Percentiles rank a stretch among this genome's conserved stretches.
Evolutionary conservation across 2,329 filamentous ascomycete species (phyloP).

Genomic region (Colletotrichum costaricense): DNA sequence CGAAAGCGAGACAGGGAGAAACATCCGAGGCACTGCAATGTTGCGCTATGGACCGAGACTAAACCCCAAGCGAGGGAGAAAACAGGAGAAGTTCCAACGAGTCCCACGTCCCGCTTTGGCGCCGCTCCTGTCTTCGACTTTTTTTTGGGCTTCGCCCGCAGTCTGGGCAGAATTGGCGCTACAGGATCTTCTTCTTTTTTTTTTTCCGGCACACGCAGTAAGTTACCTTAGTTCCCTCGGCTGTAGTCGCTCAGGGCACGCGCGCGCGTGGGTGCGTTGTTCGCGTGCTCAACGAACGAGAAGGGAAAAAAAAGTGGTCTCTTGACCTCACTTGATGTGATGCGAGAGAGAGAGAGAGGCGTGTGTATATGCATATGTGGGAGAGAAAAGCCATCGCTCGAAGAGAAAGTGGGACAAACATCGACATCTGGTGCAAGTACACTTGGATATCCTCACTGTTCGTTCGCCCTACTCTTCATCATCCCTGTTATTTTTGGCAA

Average conservation of each 20-base stretch:
- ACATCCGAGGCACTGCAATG: not conserved
- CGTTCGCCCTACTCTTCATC: not conserved
- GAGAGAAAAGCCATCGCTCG: too few species aligned
- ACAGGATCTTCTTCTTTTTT: not conserved
- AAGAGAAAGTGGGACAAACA: not conserved
- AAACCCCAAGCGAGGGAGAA: not conserved
- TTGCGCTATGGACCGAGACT: not conserved
- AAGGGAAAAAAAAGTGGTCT: not conserved
- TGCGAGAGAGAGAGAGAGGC: not conserved
- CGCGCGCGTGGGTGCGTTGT: not conserved
- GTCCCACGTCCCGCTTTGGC: not conserved
- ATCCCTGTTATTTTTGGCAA: not conserved
- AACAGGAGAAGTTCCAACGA: not conserved
- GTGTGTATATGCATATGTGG: not conserved
- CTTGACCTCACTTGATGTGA: not conserved
- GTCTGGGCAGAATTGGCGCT: not conserved
- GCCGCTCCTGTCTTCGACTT: not conserved
- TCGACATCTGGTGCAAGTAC: not conserved
- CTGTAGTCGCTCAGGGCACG: not conserved
- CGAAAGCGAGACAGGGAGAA: not conserved
- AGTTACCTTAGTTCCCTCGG: not conserved
- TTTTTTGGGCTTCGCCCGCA: not conserved
- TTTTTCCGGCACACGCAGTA: not conserved
- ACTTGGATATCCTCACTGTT: not conserved
- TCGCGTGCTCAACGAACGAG: not conserved